Base-by-base conservation (phyloP, 83 land plant genomes). In the Picea engelmannii region DNA sequence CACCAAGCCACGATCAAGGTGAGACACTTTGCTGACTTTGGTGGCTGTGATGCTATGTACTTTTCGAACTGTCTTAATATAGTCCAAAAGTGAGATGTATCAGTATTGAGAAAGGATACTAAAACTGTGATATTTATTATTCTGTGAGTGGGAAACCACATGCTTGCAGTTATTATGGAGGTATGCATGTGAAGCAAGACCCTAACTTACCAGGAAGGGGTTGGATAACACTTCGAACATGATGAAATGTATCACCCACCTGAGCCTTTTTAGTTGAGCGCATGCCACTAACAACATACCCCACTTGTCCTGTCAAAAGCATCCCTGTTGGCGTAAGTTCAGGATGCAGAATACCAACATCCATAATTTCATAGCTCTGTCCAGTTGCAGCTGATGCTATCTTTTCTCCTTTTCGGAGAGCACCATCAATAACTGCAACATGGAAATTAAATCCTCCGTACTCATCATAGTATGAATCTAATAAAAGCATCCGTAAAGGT, bases 361-460 rank as follows among this genome's bases (percentile, higher is more conserved):
- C 99, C 81, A 90, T 83, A 55, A 88, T 92, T 67, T 98, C 99
- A 87, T 98, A 98, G 79, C 81, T 80, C 73, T 94, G 98, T n/a
- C 93, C 89, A 76, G 99, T 96, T 78, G 96, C 99, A 16, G 89
- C 94, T 73, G 99, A 94, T 40, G 95, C 86, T 78, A 98, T 93
- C 84, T 93, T 98, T 66, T 94, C 98, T 20, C 96, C 98, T 80
- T 95, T 96, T 62, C 80, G 85, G 69, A 98, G 67, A 4, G 87
- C 75, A 44, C 99, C 99, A 88, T 97, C 99, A 80, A 96, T 97
- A 65, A 97, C 92, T 11, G 99, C 97, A 52, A 96, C 96, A 92
- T 98, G 97, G 87, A 98, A 98, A n/a, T 96, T 96, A n/a, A 98
- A 98, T 65, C 99, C 99, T 87, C 86, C 90, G 81, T 96, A 96